These are phyloP conservation scores for Nakaseomyces kungkrabaensis DNA, from an alignment of 1,139 yeast genomes.

Conservation along the genomic window DNA sequence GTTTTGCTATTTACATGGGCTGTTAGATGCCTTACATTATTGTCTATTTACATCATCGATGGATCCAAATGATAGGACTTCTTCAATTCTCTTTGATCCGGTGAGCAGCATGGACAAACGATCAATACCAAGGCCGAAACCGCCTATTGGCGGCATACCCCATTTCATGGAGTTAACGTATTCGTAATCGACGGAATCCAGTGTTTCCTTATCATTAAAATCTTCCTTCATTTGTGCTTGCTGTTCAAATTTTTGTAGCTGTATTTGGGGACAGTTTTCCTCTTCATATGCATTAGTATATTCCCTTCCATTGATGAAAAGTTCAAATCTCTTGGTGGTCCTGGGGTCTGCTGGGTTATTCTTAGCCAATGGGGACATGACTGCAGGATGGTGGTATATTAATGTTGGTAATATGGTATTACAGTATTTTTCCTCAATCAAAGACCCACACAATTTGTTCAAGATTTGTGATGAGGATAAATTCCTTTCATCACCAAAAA, in stretches of 20 bases:
- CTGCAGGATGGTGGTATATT: constrained; percentile 74
- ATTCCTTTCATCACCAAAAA: constrained; percentile 4
- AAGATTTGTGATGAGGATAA: constrained; percentile 45
- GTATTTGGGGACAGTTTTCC: constrained; percentile 77
- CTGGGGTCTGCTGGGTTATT: constrained; percentile 8
- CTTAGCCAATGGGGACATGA: constrained; percentile 83
- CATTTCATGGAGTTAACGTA: constrained; percentile 73
- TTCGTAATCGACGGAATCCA: constrained; percentile 55
- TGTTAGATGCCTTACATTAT: constrained; percentile 16
- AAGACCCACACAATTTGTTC: constrained; percentile 53
- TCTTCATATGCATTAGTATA: constrained; percentile 93
- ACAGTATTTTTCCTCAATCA: constrained; percentile 46
- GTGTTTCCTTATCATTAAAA: constrained; percentile 48
- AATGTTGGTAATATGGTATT: constrained; percentile 52
- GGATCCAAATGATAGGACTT: constrained; percentile 75
- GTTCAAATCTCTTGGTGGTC: constrained; percentile 52
- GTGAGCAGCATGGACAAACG: constrained; percentile 73
- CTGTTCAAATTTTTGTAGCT: constrained; percentile 45
- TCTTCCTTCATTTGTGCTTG: constrained; percentile 45
- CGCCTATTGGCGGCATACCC: constrained; percentile 97
- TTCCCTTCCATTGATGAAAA: constrained; percentile 73
- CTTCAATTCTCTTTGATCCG: constrained; percentile 57
- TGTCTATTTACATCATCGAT: constrained; percentile 60
- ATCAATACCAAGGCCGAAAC: constrained; percentile 95
- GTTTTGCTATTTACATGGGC: no score